phyloP scores from a whole-genome alignment of 441 rosid genomes.

The Pelargonium myrrhifolium region DNA sequence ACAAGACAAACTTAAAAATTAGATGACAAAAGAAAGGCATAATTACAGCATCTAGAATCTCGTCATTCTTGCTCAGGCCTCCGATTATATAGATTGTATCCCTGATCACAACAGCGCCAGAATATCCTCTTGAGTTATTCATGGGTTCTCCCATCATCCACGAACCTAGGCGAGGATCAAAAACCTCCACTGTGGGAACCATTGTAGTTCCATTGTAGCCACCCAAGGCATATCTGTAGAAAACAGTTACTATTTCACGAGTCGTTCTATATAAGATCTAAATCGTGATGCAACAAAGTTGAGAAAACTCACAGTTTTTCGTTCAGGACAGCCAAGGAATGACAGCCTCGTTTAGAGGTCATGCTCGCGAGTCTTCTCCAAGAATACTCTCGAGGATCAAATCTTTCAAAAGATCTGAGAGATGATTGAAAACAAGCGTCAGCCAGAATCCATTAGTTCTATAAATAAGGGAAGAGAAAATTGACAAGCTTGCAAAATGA shows the following conservation, averaged over 20 bases:
- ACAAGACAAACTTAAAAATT: neutral
- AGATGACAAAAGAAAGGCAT: neutral
- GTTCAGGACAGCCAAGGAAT: conserved; percentile 24
- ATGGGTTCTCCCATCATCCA: conserved; percentile 31
- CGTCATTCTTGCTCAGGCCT: conserved; percentile 18
- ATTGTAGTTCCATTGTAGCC: conserved; percentile 34
- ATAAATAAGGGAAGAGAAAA: neutral
- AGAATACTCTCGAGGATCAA: conserved; percentile 32
- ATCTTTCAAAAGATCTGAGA: conserved; percentile 38
- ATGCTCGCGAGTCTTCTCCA: conserved; percentile 29
- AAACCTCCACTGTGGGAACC: conserved; percentile 32
- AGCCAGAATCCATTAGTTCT: neutral
- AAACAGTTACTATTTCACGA: no score
- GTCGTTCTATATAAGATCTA: no score
- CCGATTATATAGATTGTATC: conserved; percentile 32
- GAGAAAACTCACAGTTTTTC: conserved; percentile 33
- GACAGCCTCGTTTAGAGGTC: conserved; percentile 31
- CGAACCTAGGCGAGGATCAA: conserved; percentile 31
- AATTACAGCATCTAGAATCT: conserved; percentile 27
- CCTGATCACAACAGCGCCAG: conserved; percentile 25
- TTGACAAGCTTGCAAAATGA: neutral
- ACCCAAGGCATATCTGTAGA: conserved; percentile 33
- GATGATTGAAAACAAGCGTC: conserved; percentile 7
- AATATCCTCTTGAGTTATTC: conserved; percentile 26
- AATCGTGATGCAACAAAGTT: neutral